Evolutionary conservation across 441 rosid genomes (phyloP).

Genomic region (Populus tomentosa): DNA sequence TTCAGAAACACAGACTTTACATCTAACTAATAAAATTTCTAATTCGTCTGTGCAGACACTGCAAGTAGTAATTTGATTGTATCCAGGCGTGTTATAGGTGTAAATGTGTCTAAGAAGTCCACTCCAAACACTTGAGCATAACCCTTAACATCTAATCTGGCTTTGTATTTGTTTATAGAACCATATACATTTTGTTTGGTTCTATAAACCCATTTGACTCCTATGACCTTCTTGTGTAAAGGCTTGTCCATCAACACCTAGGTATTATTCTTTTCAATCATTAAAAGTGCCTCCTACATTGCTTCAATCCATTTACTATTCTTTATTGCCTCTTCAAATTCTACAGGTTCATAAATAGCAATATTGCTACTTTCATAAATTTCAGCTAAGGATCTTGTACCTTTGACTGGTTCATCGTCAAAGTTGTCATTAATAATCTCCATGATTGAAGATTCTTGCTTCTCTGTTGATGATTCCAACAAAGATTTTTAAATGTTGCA

Average conservation of each 20-base stretch:
- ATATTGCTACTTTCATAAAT: background rate
- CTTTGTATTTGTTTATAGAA: background rate
- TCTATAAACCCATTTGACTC: background rate
- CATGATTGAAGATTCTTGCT: no score
- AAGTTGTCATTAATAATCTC: no score
- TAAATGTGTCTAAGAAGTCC: background rate
- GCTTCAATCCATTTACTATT: background rate
- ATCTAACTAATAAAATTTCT: background rate
- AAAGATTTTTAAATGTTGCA: background rate
- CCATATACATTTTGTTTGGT: background rate
- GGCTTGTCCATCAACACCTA: background rate
- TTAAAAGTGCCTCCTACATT: background rate
- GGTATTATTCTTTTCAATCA: background rate
- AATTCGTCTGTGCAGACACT: background rate
- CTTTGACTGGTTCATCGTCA: background rate
- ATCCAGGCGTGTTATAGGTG: background rate
- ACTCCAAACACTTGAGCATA: background rate
- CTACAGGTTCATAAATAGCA: background rate
- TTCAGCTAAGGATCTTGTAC: background rate
- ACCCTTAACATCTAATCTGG: background rate
- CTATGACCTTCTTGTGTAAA: background rate
- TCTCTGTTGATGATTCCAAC: no score
- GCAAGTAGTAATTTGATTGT: background rate
- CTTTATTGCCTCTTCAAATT: background rate
- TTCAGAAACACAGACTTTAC: constrained; percentile 11